A percentile compares a stretch with the other conserved stretches of the same genome.
Conservation (phyloP, 208 protist genomes). For the Crithidia fasciculata region DNA sequence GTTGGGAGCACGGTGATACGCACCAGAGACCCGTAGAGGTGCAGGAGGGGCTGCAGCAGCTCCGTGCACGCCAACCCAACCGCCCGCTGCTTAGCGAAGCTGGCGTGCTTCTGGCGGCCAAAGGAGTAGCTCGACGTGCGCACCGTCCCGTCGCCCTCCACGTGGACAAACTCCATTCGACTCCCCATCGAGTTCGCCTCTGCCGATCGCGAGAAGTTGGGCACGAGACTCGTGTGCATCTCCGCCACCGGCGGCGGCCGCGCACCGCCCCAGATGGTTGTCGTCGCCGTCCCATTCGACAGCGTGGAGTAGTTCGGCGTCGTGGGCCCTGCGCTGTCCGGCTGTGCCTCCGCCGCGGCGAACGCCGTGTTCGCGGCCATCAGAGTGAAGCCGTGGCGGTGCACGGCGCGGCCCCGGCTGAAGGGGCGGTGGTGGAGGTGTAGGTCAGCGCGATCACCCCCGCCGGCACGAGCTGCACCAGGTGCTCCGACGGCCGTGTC, state of each 20-base stretch:
- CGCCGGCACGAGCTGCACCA: slow-evolving; percentile 48
- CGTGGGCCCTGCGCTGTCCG: background rate
- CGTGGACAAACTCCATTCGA: slow-evolving; percentile 71
- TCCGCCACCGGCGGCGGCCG: slow-evolving; percentile 28
- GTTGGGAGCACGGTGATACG: slow-evolving; percentile 58
- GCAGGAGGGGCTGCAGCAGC: slow-evolving; percentile 63
- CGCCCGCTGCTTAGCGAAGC: slow-evolving; percentile 62
- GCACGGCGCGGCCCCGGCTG: slow-evolving; percentile 8
- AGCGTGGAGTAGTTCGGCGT: slow-evolving; percentile 16
- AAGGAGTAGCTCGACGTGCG: slow-evolving; percentile 69
- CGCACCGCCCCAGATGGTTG: slow-evolving; percentile 20
- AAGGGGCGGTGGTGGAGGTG: slow-evolving; percentile 15
- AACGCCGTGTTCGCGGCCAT: slow-evolving; percentile 7
- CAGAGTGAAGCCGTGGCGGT: slow-evolving; percentile 13
- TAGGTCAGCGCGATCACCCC: slow-evolving; percentile 57
- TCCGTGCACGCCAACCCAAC: slow-evolving; percentile 38
- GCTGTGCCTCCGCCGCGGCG: background rate
- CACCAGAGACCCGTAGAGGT: slow-evolving; percentile 52
- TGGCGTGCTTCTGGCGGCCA: slow-evolving; percentile 65
- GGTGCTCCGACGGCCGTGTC: slow-evolving; percentile 11
- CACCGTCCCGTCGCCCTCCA: slow-evolving; percentile 79
- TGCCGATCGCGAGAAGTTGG: slow-evolving; percentile 47
- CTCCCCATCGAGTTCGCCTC: slow-evolving; percentile 46
- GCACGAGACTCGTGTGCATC: slow-evolving; percentile 56
- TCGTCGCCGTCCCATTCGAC: slow-evolving; percentile 2